These are phyloP conservation scores for Cladosporium colombiae DNA, from an alignment of 2,329 filamentous ascomycete genomes.

Conservation along the genomic window DNA sequence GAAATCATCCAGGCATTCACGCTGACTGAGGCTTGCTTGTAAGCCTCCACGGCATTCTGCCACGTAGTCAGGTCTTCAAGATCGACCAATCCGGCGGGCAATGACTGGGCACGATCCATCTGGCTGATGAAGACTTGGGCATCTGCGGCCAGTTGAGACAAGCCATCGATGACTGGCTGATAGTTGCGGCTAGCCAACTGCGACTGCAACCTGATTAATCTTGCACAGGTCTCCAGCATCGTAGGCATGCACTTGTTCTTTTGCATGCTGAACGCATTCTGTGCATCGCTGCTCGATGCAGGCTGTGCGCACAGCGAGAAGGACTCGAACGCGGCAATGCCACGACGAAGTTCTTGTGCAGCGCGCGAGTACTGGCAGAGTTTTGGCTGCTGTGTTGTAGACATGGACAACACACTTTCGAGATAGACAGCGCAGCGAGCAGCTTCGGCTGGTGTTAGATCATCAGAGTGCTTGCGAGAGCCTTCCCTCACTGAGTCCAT, in stretches of 20 bases:
- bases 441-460: constrained; percentile 79
- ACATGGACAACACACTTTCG: constrained; percentile 73
- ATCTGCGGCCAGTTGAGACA: constrained; percentile 4
- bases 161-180: constrained; percentile 15
- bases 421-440: constrained; percentile 77
- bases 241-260: constrained; percentile 1
- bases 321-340: constrained; percentile 7
- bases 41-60: background rate
- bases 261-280: constrained; percentile 13
- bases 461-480: constrained; percentile 74
- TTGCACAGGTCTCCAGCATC: constrained; percentile 6
- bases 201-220: constrained; percentile 23
- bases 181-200: constrained; percentile 25
- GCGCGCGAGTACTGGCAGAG: constrained; percentile 11
- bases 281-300: background rate
- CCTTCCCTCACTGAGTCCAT: constrained; percentile 67
- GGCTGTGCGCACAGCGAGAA: constrained; percentile 19
- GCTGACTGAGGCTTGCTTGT: background rate
- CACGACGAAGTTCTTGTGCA: background rate
- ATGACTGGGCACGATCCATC: background rate
- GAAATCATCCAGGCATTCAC: background rate
- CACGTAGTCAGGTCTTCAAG: background rate
- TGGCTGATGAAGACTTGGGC: constrained; percentile 39
- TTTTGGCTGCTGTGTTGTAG: constrained; percentile 14
- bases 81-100: constrained; percentile 6